Base-by-base conservation (phyloP, 768 basidiomycete genomes). In the Kwoniella europaea region DNA sequence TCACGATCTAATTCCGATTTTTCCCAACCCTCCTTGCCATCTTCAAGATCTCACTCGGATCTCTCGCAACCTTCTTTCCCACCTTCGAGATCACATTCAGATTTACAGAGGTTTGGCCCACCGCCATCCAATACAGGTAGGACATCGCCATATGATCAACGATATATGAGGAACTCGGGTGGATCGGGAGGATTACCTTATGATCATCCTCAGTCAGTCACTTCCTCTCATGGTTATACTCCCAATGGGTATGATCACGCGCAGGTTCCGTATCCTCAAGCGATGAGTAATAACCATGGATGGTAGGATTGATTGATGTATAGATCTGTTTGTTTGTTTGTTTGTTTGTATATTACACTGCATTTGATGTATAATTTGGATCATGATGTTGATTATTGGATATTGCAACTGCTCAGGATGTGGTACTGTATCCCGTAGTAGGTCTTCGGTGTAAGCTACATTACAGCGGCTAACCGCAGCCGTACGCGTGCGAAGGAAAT, bases 181-280 rank as follows among this genome's bases (percentile, higher is more conserved):
- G 68, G 53, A 27, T 16, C 16, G 3, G 61, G 62, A 24, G 61
- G 68, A 64, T 69, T 69, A n/a, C 53, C 68, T 24, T 69, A 69
- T 35, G 62, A 69, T 64, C 22, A 60, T 24, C 22, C 54, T 18
- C 54, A 6, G 10, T 24, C 54, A 55, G 7, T n/a, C 7, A 55
- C 24, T 10, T 12, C n/a, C 20, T 3, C n/a, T 55, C 54, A 55
- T 10, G 54, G 22, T 5, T 55, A n/a, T 55, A 22, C 12, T 55
- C 10, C 35, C 35, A 35, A 55, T 50, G 46, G 46, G 10, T 15
- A n/a, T 3, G 18, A 22, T 55, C 54, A n/a, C 5, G 12, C 15
- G 24, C 57, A 59, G 29, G 29, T 27, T 59, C 15, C n/a, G 18
- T 59, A 29, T 24, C 7, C 35, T 35, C 35, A 5, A 59, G 57